Base-by-base conservation (phyloP, 345 rosid species). In the Lepidium africanum region DNA sequence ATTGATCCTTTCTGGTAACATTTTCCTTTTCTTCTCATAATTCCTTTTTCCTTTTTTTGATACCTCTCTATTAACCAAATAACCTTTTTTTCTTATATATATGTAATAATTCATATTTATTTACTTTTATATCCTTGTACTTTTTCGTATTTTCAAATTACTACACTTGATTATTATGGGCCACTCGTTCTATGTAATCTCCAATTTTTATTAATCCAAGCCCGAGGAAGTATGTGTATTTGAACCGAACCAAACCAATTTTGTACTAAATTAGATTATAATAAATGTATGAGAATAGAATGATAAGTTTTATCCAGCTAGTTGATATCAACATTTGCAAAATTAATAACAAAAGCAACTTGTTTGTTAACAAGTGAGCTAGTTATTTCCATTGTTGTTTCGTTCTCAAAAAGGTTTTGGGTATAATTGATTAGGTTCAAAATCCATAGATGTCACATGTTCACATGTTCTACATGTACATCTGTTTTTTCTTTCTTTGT, bases 1-100 rank as follows among this genome's bases (percentile, higher is more conserved):
- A 87, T 87, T 92, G 87, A 86, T 86, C 91, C 82, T 81, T 89
- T 89, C 76, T 68, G 87, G 96, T 83, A 92, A 87, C 67, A 61
- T 72, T 81, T 92, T 83, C 94, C 94, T 70, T 89, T 87, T 87
- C 41, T 74, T 83, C 73, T 76, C 90, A 83, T 79, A 82, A 84
- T 87, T 87, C 92, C 62, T 75, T 52, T 79, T 87, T 86, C 89
- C 88, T 73, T 83, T 79, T 86, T 77, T 69, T 81, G 88, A 74
- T 67, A 62, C 79, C 65, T 55, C 68, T 46, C 63, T 12, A 0
- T 63, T 14, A 25, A 38, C 62, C 5, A 58, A 3, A 56, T 42
- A 59, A 14, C 5, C 10, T 45, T 49, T 33, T 36, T 10, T 32
- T 14, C 11, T 50, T 12, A 7, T n/a, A n/a, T 15, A 30, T 30